phyloP scores from a whole-genome alignment of 2,329 filamentous ascomycete genomes.

The Dactylellina parvicollis region DNA sequence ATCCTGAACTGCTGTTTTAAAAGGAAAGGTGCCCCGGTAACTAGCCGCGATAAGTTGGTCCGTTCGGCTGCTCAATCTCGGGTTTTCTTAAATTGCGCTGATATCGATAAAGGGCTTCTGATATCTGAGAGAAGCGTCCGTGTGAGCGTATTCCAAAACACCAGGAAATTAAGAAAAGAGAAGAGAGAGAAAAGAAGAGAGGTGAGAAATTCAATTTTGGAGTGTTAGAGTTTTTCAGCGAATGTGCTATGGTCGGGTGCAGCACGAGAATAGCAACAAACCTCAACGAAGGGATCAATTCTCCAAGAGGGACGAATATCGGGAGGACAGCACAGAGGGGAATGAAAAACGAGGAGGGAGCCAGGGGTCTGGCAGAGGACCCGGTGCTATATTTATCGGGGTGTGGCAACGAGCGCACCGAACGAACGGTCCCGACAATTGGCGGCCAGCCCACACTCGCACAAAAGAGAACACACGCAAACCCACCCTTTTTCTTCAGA shows the following conservation, averaged over 20 bases:
- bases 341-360: conserved; percentile 16
- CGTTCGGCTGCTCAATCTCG: conserved; percentile 32
- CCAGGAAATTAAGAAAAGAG: neutral
- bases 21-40: conserved; percentile 11
- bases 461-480: conserved; percentile 31
- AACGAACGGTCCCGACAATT: conserved; percentile 38
- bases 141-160: conserved; percentile 12
- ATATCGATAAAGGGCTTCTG: conserved; percentile 4
- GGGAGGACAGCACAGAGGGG: conserved; percentile 41
- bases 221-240: too few species aligned
- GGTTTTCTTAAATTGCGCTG: conserved; percentile 34
- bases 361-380: conserved; percentile 35
- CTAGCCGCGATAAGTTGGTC: conserved; percentile 24
- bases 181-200: conserved; percentile 7
- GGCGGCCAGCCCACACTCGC: conserved; percentile 26
- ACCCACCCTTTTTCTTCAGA: conserved; percentile 12
- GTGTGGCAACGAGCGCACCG: conserved; percentile 29
- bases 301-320: conserved; percentile 13
- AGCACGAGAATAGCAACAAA: conserved; percentile 11
- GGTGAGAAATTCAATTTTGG: neutral
- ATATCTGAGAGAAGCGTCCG: neutral
- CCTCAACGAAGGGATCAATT: conserved; percentile 5
- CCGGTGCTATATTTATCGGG: conserved; percentile 50
- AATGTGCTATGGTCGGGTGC: conserved; percentile 1
- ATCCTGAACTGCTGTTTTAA: conserved; percentile 22